Percentiles rank a stretch among this genome's conserved stretches.
Evolutionary conservation across 495 filamentous ascomycete genomes (phyloP).

Genomic region (Cercophora samala): DNA sequence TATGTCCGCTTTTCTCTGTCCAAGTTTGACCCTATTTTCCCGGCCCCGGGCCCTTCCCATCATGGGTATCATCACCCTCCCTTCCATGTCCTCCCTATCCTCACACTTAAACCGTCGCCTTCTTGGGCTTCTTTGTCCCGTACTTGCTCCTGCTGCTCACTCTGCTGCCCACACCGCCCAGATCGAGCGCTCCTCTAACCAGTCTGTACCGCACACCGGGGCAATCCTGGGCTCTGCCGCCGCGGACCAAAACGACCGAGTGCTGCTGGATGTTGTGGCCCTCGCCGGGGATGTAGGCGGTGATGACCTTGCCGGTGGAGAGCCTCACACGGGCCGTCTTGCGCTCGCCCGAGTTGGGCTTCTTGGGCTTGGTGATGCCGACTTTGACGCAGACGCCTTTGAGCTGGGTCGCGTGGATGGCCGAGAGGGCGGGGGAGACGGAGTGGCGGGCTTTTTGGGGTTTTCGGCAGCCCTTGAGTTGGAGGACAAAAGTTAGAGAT

Average conservation of each 20-base stretch:
- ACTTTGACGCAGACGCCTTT: conserved; percentile 96
- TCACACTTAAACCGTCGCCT: conserved; percentile 46
- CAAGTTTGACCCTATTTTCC: neutral
- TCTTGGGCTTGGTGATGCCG: conserved; percentile 90
- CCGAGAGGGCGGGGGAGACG: conserved; percentile 76
- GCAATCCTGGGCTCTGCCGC: conserved; percentile 92
- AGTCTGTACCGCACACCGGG: conserved; percentile 95
- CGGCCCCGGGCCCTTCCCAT: neutral
- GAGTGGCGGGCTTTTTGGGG: conserved; percentile 74
- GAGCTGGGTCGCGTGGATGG: conserved; percentile 67
- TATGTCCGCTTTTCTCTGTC: neutral
- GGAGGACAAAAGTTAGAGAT: conserved; percentile 26
- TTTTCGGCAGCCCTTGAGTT: conserved; percentile 75
- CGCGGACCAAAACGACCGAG: conserved; percentile 89
- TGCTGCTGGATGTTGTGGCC: conserved; percentile 99
- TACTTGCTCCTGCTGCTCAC: conserved; percentile 89
- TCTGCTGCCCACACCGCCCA: conserved; percentile 87
- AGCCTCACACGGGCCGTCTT: conserved; percentile 87
- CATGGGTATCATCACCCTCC: conserved; percentile 1
- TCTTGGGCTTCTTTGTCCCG: conserved; percentile 97
- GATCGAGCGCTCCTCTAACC: conserved; percentile 86
- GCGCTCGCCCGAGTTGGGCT: conserved; percentile 93
- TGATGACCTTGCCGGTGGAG: conserved; percentile 81
- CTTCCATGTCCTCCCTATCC: neutral
- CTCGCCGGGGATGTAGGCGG: conserved; percentile 91